Percentiles rank a stretch among this genome's conserved stretches.
These are phyloP conservation scores for Hypomyces perniciosus DNA, from an alignment of 2,329 filamentous ascomycete species.

Conservation along the genomic window DNA sequence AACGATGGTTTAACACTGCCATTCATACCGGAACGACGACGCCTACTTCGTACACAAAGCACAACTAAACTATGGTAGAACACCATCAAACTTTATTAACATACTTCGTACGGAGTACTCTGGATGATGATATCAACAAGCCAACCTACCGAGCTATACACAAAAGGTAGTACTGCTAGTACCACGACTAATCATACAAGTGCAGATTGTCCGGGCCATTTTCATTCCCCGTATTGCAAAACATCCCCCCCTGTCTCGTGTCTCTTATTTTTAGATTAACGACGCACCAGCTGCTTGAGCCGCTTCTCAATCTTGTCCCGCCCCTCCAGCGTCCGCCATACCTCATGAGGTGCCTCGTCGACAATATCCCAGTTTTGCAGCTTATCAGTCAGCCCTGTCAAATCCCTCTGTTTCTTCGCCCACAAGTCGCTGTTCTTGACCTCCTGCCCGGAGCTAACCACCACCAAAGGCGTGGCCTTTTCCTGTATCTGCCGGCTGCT, in stretches of 20 bases:
- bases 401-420: constrained; percentile 78
- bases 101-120: too few species aligned
- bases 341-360: constrained; percentile 73
- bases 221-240: not conserved
- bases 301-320: constrained; percentile 72
- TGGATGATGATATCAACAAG: too few species aligned
- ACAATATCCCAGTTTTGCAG: constrained; percentile 83
- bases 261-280: constrained; percentile 30
- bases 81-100: too few species aligned
- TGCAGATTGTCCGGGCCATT: not conserved
- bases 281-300: constrained; percentile 54
- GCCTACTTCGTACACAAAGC: too few species aligned
- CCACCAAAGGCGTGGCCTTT: constrained; percentile 65
- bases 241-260: not conserved
- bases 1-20: too few species aligned
- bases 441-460: constrained; percentile 76
- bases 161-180: too few species aligned
- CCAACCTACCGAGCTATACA: too few species aligned
- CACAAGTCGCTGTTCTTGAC: constrained; percentile 63
- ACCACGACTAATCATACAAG: not conserved
- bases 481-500: constrained; percentile 75
- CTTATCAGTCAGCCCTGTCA: constrained; percentile 74
- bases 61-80: too few species aligned
- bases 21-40: too few species aligned
- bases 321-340: constrained; percentile 74